Evolutionary conservation across 1,139 yeast species (phyloP).

Genomic region (Candida mesenterica): DNA sequence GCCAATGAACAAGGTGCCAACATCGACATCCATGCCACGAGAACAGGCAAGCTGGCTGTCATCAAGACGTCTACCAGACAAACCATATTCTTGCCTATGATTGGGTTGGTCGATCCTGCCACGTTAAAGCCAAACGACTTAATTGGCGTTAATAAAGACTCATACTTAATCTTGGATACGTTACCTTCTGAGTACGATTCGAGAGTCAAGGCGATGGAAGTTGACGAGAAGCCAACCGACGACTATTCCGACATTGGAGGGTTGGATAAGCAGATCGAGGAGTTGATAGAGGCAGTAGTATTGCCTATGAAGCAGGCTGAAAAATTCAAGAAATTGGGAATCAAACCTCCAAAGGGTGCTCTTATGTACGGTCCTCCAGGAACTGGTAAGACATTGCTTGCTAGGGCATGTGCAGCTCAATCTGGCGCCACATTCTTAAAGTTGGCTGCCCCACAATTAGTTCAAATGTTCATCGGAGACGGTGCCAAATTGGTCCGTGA

Average conservation of each 20-base stretch:
- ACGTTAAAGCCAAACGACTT: constrained; percentile 91
- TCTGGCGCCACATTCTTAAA: constrained; percentile 97
- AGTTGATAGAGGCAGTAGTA: constrained; percentile 95
- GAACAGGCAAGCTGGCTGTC: constrained; percentile 96
- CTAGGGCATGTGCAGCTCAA: constrained; percentile 99
- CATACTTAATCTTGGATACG: constrained; percentile 88
- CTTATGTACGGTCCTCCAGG: constrained; percentile 99
- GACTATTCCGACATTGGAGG: constrained; percentile 98
- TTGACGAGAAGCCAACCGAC: constrained; percentile 96
- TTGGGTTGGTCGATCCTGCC: constrained; percentile 90
- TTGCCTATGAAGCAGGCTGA: constrained; percentile 98
- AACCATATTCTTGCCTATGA: constrained; percentile 92
- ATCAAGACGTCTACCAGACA: constrained; percentile 97
- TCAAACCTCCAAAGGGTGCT: constrained; percentile 98
- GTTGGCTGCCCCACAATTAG: constrained; percentile 97
- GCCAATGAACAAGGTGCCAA: constrained; percentile 93
- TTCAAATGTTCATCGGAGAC: constrained; percentile 98
- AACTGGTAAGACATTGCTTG: constrained; percentile 94
- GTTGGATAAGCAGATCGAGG: constrained; percentile 95
- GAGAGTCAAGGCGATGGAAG: constrained; percentile 98
- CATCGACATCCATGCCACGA: constrained; percentile 86
- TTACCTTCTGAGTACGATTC: constrained; percentile 97
- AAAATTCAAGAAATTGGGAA: constrained; percentile 87
- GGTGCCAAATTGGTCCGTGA: constrained; percentile 98
- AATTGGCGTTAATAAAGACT: constrained; percentile 97